Base-by-base conservation (phyloP, 2,329 filamentous ascomycete species). In the Orbilia blumenaviensis region DNA sequence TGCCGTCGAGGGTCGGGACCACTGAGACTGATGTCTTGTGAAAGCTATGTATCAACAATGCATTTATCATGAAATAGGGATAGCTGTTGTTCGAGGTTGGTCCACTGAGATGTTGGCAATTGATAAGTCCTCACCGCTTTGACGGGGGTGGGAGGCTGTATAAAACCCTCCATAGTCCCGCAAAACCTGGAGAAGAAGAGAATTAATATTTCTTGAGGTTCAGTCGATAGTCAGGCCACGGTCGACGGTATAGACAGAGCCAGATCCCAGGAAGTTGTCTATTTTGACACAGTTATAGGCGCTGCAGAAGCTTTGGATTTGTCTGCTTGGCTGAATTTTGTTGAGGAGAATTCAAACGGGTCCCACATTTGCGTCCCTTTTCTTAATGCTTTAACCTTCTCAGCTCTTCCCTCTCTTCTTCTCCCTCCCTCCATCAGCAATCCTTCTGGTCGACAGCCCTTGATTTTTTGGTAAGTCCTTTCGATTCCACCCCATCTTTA, bases 161-260 rank as follows among this genome's bases (percentile, higher is more conserved):
- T 64, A 72, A 68, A 72, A 64, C 60, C 60, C 58, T 64, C 67
- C 58, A 60, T 50, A 52, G 56, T 52, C 38, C 56, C 56, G 38
- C 36, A 44, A 61, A 61, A 44, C 36, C 60, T 72, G 48, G 18
- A 60, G 44, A 50, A 63, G 34, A 42, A 46, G 32, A 72, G 34
- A 63, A 62, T 23, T 10, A 34, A 46, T 67, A 2, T 58, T 27
- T 48, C n/a, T 10, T 44, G 34, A 56, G 56, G 41, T 52, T 48
- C 67, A 66, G 60, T 72, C 60, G 67, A 72, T 66, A 72, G 60
- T 72, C 67, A 72, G 67, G 67, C 67, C 67, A 72, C 67, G 52
- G 60, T 72, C 60, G 60, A 72, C 60, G 18, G 29, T 5, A 52
- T 12, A 56, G 52, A 36, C 16, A 38, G 7, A 27, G 32, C 38